Evolutionary conservation across 2,329 filamentous ascomycete species (phyloP), one percentile per base, ranked within the genome.

Genomic region (Fusarium austroafricanum): DNA sequence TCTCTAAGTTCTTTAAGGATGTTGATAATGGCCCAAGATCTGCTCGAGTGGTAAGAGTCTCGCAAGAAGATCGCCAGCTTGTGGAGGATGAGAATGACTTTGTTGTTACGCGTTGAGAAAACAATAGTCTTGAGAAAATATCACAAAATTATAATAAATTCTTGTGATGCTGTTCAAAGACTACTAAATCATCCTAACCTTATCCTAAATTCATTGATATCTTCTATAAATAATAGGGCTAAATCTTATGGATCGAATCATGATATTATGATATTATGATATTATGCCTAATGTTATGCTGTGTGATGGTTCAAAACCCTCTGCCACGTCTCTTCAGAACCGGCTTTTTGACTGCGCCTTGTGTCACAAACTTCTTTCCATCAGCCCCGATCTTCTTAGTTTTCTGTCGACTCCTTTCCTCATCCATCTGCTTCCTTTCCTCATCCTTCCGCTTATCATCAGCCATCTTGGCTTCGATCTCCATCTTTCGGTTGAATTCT

Each of bases 381-480:
- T 76, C 77, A 10, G 71, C 70, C 6, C 71, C 72, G 2, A 71
- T 65, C 63, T 78, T 80, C 73, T 83, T 84, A 21, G 5, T 52
- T 74, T 83, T 84, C 45, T 75, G 76, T 45, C 71, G 66, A 6
- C 75, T 75, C 62, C 79, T 80, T 62, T 86, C 82, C 47, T 81
- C 83, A 67, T 88, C 86, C 14, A 80, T 82, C 59, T 79, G 80
- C 61, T 83, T 76, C 68, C 84, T 83, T 64, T 87, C 83, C 71
- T 91, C 87, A 65, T 92, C 89, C 20, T 84, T 82, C 58, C 87
- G 87, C 77, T 93, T 93, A 76, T 97, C 94, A 68, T 91, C 90
- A 1, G 91, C 93, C 92, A 97, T 97, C 80, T 97, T 89, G 5
- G 91, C 86, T 81, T 97, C 94, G 66, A 97, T 94, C 79, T 97